Base-by-base conservation (phyloP, 306 rosid genomes). In the Phaseolus lunatus region DNA sequence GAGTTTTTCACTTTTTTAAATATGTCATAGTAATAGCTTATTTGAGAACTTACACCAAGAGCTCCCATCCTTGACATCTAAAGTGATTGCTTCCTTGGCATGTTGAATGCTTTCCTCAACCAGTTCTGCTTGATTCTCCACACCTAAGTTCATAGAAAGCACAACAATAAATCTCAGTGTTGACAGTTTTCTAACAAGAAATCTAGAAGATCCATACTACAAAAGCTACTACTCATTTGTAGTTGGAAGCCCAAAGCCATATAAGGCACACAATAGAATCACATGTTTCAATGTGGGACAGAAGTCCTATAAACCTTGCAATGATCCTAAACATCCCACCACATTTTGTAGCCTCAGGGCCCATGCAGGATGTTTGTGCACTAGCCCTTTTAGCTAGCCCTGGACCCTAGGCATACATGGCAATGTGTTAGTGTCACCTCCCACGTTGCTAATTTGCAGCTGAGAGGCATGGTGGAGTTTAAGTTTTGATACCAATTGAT, bases 71-170 rank as follows among this genome's bases (percentile, higher is more conserved):
- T 87, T 90, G 79, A 95, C 97, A 82, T 95, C 97, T 88, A 95
- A 89, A 75, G 91, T 77, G 85, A 95, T 86, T 64, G 97, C 97
- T 72, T 92, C 93, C 84, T 79, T 95, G 58, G 97, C 98, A 80
- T 90, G 97, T 67, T 86, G 89, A 86, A 95, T 92, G 93, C 98
- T 95, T 87, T 92, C 96, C 71, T 95, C 96, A 43, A 95, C 91
- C 84, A 95, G 91, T 76, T 95, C 93, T 61, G 88, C 89, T 83
- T 88, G 87, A 85, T 89, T 92, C 86, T 92, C 94, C 11, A 85
- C 73, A 83, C 97, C 98, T 92, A 79, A n/a, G 78, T 70, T 52
- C 76, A 71, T 62, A 49, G 72, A 79, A 48, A 78, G 66, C 48
- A 52, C 31, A 47, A 64, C 33, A 58, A 33, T 2, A 33, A 49